Evolutionary conservation across 73 alveolate species (phyloP), one percentile per base, ranked within the genome.

Genomic region (Paramecium caudatum): DNA sequence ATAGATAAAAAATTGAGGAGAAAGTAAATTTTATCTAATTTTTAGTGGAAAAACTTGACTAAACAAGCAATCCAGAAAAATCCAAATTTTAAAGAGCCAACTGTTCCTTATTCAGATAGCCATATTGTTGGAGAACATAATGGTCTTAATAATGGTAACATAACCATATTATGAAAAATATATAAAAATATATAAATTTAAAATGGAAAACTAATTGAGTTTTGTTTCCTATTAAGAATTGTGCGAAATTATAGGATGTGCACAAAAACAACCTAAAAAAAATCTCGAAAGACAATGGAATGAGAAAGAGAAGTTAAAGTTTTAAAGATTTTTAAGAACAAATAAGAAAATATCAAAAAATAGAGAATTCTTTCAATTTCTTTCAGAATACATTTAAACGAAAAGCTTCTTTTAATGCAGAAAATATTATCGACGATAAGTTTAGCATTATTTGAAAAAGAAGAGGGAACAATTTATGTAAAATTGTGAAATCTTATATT

Each of bases 1-100:
- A 91, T 47, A 93, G 98, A 82, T 84, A 80, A 74, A 95, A 95
- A 81, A 61, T 84, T 43, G 96, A 95, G 27, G 95, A 91, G 33
- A 91, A 93, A 68, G 87, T 70, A 70, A 17, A 6, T 39, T 45
- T 23, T 7, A 16, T 41, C 16, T 13, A 4, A 37, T 37, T 13
- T 4, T 3, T 41, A 74, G 85, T 95, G 98, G 98, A 92, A 90
- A 78, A 95, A 91, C 63, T 90, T 95, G 13, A 30, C 88, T 23
- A 78, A 47, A 17, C 39, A 62, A 25, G 93, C 93, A 17, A 62
- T 47, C 43, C 34, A 46, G 9, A 48, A 82, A 47, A 93, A 91
- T 70, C 95, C 95, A 5, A 88, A 91, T 62, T 78, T 91, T 48
- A 65, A 41, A n/a, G 83, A 62, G 21, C 95, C 95, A 23, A 47